Conservation (phyloP, 805 yeast genomes). For the Saturnispora hagleri region DNA sequence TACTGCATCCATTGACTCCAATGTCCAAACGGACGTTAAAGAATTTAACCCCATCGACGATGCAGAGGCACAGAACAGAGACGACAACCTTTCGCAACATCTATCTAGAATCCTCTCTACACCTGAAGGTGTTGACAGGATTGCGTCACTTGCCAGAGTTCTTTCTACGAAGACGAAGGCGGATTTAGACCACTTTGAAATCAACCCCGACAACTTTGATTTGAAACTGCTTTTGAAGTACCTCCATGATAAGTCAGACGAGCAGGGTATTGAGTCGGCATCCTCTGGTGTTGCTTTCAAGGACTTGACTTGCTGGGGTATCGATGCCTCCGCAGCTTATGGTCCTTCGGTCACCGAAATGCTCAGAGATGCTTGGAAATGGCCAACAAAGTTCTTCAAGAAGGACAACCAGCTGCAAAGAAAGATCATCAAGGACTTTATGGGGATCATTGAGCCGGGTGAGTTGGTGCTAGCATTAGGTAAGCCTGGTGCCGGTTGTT, state of each 20-base stretch:
- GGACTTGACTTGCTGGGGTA: conserved; percentile 36
- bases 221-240: conserved; percentile 34
- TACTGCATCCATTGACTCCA: conserved; percentile 19
- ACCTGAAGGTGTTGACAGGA: conserved; percentile 25
- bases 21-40: conserved; percentile 17
- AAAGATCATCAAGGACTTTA: conserved; percentile 32
- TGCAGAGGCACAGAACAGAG: conserved; percentile 19
- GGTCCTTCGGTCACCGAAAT: conserved; percentile 39
- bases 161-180: conserved; percentile 40
- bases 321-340: conserved; percentile 45
- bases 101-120: conserved; percentile 21
- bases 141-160: conserved; percentile 41
- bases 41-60: conserved; percentile 20
- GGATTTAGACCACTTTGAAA: conserved; percentile 36
- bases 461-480: conserved; percentile 64
- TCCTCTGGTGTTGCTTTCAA: conserved; percentile 44
- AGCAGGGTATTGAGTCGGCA: conserved; percentile 39
- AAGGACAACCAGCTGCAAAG: conserved; percentile 27
- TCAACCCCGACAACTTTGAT: conserved; percentile 39
- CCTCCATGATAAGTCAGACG: conserved; percentile 28
- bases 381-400: conserved; percentile 26
- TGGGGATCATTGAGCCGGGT: conserved; percentile 43
- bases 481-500: conserved; percentile 76
- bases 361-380: conserved; percentile 26
- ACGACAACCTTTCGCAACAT: conserved; percentile 21